Conservation (phyloP, 2,329 filamentous ascomycete species). For the Xylariaceae sp. region DNA sequence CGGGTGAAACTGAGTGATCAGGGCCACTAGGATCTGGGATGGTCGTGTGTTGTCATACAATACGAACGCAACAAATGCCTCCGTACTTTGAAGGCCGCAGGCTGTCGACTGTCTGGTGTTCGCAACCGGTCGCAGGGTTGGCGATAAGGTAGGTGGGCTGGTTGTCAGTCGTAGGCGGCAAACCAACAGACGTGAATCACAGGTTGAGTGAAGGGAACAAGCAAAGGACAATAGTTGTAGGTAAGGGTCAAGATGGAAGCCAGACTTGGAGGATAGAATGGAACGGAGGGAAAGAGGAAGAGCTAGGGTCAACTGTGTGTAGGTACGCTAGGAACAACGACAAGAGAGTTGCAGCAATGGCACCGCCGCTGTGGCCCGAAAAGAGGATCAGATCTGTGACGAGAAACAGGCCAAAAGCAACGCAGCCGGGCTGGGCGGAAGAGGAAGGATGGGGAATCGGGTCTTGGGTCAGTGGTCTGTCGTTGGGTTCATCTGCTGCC, state of each 20-base stretch:
- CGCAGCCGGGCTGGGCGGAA: not conserved
- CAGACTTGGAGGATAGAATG: not conserved
- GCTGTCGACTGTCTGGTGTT: not conserved
- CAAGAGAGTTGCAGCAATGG: no score
- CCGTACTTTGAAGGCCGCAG: no score
- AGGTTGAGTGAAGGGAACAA: not conserved
- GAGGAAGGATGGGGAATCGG: not conserved
- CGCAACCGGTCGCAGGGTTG: slow-evolving; percentile 8
- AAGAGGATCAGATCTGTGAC: not conserved
- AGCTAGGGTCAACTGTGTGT: not conserved
- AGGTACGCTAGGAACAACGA: not conserved
- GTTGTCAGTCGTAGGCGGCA: no score
- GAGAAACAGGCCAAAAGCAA: not conserved
- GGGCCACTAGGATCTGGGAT: not conserved
- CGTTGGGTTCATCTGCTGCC: no score
- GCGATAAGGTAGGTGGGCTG: not conserved
- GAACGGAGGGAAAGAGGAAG: not conserved
- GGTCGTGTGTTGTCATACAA: slow-evolving; percentile 17
- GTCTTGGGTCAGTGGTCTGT: no score
- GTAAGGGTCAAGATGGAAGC: not conserved
- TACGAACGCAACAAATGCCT: slow-evolving; percentile 2
- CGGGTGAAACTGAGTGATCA: no score
- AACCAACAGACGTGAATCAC: not conserved
- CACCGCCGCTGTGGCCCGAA: no score
- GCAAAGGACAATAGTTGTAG: not conserved